These are phyloP conservation scores for Ophiostoma angusticollis DNA, from an alignment of 2,329 filamentous ascomycete genomes.

Conservation along the genomic window DNA sequence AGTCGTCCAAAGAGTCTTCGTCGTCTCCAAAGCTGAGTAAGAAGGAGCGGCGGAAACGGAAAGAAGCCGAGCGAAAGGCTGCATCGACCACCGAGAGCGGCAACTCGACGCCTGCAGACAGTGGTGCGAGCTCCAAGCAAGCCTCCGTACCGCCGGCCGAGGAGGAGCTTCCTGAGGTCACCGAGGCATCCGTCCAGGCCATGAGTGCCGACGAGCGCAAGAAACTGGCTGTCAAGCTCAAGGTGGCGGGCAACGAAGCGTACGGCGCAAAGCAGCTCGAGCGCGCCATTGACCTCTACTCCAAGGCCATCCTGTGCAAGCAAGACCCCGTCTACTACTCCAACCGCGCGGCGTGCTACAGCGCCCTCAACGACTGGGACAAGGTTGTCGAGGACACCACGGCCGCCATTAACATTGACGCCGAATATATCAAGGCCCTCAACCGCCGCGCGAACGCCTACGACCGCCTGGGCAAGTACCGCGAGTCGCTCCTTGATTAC, in stretches of 20 bases:
- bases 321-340: conserved; percentile 97
- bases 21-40: conserved; percentile 64
- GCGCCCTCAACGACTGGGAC: conserved; percentile 83
- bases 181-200: conserved; percentile 40
- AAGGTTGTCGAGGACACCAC: conserved; percentile 96
- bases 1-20: conserved; percentile 1
- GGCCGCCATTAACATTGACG: conserved; percentile 83
- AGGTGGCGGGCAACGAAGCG: conserved; percentile 90
- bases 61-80: conserved; percentile 53
- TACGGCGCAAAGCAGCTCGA: conserved; percentile 92
- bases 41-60: conserved; percentile 80
- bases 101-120: too few species aligned
- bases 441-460: conserved; percentile 96
- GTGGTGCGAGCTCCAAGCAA: conserved; percentile 18
- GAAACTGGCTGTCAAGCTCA: conserved; percentile 79
- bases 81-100: conserved; percentile 20
- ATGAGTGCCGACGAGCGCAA: conserved; percentile 58
- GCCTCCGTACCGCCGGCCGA: conserved; percentile 42
- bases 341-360: conserved; percentile 95
- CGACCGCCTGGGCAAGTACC: conserved; percentile 81
- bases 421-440: conserved; percentile 92
- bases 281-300: conserved; percentile 86
- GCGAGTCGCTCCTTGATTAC: conserved; percentile 91
- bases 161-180: conserved; percentile 56
- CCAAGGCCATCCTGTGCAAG: conserved; percentile 92